Conservation (phyloP, 805 yeast species). For the Candida adriatica region DNA sequence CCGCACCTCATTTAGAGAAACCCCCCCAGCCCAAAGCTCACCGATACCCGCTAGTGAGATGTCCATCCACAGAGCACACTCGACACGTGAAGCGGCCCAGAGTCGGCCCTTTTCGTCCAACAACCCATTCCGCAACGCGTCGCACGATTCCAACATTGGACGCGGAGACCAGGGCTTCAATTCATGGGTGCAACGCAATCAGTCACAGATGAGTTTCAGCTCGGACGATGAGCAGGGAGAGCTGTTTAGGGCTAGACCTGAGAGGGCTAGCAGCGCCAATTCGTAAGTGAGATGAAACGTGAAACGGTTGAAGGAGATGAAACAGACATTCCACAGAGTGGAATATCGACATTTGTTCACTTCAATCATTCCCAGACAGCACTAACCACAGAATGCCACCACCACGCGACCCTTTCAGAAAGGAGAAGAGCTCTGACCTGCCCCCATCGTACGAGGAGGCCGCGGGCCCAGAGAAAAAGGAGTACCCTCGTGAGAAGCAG, state of each 20-base stretch:
- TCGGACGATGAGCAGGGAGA: slow-evolving; percentile 33
- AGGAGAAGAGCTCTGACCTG: slow-evolving; percentile 18
- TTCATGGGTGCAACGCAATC: slow-evolving; percentile 47
- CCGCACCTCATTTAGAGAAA: no score
- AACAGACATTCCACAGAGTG: neutral
- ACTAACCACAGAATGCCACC: slow-evolving; percentile 19
- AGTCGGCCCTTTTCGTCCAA: slow-evolving; percentile 48
- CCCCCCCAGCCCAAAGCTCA: no score
- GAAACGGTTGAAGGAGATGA: slow-evolving; percentile 4
- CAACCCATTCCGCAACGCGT: slow-evolving; percentile 63
- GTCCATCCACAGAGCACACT: slow-evolving; percentile 16
- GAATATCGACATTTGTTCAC: no score
- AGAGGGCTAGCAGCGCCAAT: slow-evolving; percentile 11
- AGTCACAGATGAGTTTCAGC: slow-evolving; percentile 34
- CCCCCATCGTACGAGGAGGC: slow-evolving; percentile 73
- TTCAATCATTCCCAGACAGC: no score
- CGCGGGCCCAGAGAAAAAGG: slow-evolving; percentile 39
- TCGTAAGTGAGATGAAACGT: slow-evolving; percentile 5
- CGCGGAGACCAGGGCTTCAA: slow-evolving; percentile 37
- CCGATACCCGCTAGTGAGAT: no score
- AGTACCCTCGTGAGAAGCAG: slow-evolving; percentile 50
- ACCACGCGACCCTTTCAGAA: slow-evolving; percentile 13
- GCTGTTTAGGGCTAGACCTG: slow-evolving; percentile 18
- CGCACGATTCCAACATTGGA: slow-evolving; percentile 25
- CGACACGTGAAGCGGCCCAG: slow-evolving; percentile 6